Evolutionary conservation across 2,329 filamentous ascomycete genomes (phyloP).

Genomic region (Juglanconis juglandina): DNA sequence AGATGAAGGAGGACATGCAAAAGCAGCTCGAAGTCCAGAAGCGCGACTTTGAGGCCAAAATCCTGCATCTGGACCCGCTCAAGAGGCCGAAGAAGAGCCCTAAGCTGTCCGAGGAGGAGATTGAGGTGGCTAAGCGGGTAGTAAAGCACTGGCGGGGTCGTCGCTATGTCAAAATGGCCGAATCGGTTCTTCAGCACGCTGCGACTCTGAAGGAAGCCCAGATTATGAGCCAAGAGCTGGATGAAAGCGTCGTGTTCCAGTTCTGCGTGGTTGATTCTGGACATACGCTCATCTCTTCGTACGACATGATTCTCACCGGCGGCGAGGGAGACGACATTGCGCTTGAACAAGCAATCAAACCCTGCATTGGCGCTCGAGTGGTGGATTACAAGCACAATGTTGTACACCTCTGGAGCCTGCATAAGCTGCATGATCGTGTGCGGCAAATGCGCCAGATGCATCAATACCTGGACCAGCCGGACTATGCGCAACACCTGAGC

Average conservation of each 20-base stretch:
- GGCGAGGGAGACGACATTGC: conserved; percentile 79
- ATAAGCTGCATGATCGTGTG: conserved; percentile 84
- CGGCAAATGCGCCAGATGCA: conserved; percentile 94
- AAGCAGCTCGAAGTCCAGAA: conserved; percentile 79
- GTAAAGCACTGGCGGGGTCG: conserved; percentile 76
- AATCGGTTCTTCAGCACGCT: conserved; percentile 84
- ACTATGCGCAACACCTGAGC: conserved; percentile 89
- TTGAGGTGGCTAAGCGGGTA: conserved; percentile 64
- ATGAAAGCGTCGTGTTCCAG: conserved; percentile 89
- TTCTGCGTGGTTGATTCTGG: conserved; percentile 89
- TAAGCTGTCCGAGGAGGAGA: conserved; percentile 68
- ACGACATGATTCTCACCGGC: conserved; percentile 92
- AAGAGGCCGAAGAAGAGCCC: conserved; percentile 59
- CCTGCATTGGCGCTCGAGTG: conserved; percentile 85
- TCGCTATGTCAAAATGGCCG: conserved; percentile 90
- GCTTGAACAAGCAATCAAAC: conserved; percentile 78
- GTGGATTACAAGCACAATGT: conserved; percentile 85
- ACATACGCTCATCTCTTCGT: conserved; percentile 85
- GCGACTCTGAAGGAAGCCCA: conserved; percentile 90
- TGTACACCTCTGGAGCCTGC: conserved; percentile 88
- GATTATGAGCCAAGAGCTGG: conserved; percentile 94
- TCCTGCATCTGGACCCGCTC: conserved; percentile 69
- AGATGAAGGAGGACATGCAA: conserved; percentile 85
- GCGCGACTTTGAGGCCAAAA: conserved; percentile 77
- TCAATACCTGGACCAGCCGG: conserved; percentile 91